Evolutionary conservation across 495 filamentous ascomycete species (phyloP).

Genomic region (Aspergillus ostianus): DNA sequence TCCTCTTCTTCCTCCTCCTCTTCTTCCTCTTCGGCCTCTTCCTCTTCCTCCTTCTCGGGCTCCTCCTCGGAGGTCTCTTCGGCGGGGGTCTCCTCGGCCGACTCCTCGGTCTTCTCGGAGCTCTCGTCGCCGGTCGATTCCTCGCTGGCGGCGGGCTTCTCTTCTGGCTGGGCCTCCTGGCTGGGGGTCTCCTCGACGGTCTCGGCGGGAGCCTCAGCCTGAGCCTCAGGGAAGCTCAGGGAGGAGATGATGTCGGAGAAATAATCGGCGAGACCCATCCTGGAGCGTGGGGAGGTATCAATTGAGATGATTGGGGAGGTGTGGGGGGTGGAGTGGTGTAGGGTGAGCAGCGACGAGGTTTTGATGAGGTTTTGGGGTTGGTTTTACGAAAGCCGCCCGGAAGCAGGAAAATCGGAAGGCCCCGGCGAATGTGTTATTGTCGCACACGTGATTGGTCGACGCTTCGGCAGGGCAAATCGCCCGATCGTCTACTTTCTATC

Average conservation of each 20-base stretch:
- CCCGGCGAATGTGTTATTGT: slow-evolving; percentile 48
- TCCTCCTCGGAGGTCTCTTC: slow-evolving; percentile 49
- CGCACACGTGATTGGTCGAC: slow-evolving; percentile 45
- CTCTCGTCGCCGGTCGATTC: slow-evolving; percentile 36
- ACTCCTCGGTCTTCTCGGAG: slow-evolving; percentile 36
- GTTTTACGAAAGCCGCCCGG: slow-evolving; percentile 40
- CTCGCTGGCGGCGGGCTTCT: slow-evolving; percentile 44
- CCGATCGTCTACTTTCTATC: slow-evolving; percentile 5
- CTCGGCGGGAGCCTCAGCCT: slow-evolving; percentile 59
- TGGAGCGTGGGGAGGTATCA: slow-evolving; percentile 37
- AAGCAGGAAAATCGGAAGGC: slow-evolving; percentile 46
- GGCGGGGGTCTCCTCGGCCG: slow-evolving; percentile 44
- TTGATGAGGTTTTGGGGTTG: slow-evolving; percentile 34
- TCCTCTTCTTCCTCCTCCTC: slow-evolving; percentile 84
- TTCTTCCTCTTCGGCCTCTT: slow-evolving; percentile 49
- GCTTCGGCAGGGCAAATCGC: slow-evolving; percentile 1
- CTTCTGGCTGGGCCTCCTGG: slow-evolving; percentile 53
- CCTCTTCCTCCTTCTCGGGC: slow-evolving; percentile 42
- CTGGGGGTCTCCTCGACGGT: slow-evolving; percentile 49
- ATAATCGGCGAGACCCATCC: slow-evolving; percentile 64
- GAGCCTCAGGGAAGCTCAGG: slow-evolving; percentile 55
- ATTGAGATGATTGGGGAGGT: slow-evolving; percentile 26
- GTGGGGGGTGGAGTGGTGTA: slow-evolving; percentile 12
- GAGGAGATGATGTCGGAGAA: slow-evolving; percentile 61
- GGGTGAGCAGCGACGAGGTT: slow-evolving; percentile 28